Base-by-base conservation (phyloP, 805 yeast genomes). In the Lipomyces chichibuensis region DNA sequence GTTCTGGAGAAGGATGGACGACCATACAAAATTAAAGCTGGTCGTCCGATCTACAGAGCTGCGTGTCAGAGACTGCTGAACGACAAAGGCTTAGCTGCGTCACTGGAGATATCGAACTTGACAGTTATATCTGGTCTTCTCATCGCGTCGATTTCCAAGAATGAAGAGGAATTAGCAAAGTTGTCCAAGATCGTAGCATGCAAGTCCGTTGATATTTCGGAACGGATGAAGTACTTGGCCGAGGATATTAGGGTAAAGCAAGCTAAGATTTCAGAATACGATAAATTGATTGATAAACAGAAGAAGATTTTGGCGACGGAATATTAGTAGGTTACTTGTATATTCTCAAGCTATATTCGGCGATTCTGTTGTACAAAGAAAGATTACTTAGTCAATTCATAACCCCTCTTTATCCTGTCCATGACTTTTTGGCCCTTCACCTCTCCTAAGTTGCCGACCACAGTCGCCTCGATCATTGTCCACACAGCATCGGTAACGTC, bases 21-120 rank as follows among this genome's bases (percentile, higher is more conserved):
- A 91, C 33, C 78, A 91, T 25, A 80, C 82, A 57, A 83, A 84
- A 84, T 95, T 23, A 77, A 79, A 25, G 91, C 97, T 0, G 96
- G 97, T 0, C 88, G 92, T 73, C 98, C 99, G 2, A 79, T 95
- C 27, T 92, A 82, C 77, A 83, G 84, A 65, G 90, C 93, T 0
- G 97, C 98, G 0, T 95, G 94, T 79, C 74, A 81, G 65, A 84
- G 84, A 66, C 81, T 95, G 74, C 83, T 87, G 2, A 71, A 81
- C 1, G 93, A 92, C 75, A 73, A 80, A 17, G 81, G 82, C 20
- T 78, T 90, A 6, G 84, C 81, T 64, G 85, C 85, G 29, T 81
- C 86, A 13, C 82, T 91, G 76, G 96, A 92, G 75, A 81, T 88
- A 2, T 83, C 85, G 29, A 87, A 88, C 69, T 78, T 88, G 62